phyloP scores from a whole-genome alignment of 2,329 filamentous ascomycete species.

The Boeremia exigua region DNA sequence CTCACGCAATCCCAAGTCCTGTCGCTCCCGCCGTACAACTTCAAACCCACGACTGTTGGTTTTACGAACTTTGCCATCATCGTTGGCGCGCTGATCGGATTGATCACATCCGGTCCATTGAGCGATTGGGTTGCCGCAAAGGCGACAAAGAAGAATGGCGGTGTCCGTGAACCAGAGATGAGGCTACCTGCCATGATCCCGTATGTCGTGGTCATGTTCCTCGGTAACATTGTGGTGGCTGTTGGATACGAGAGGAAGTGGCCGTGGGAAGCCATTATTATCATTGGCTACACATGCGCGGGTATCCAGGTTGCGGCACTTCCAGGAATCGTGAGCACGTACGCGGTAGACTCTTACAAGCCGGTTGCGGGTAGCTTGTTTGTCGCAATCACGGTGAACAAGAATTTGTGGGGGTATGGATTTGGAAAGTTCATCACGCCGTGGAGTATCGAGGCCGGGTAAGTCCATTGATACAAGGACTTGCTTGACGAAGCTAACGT shows the following conservation, averaged over 20 bases:
- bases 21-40: slow-evolving; percentile 62
- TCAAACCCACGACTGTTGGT: slow-evolving; percentile 56
- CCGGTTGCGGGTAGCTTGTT: slow-evolving; percentile 66
- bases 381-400: slow-evolving; percentile 67
- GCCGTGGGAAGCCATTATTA: slow-evolving; percentile 63
- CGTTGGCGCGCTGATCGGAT: slow-evolving; percentile 60
- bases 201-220: slow-evolving; percentile 62
- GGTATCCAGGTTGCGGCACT: slow-evolving; percentile 67
- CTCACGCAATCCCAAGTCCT: slow-evolving; percentile 64
- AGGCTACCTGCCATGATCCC: slow-evolving; percentile 63
- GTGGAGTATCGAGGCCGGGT: slow-evolving; percentile 59
- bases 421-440: slow-evolving; percentile 62
- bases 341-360: slow-evolving; percentile 70
- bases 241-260: slow-evolving; percentile 61
- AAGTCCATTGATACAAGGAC: slow-evolving; percentile 6
- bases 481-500: not conserved
- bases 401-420: slow-evolving; percentile 69
- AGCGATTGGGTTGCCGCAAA: slow-evolving; percentile 63
- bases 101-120: slow-evolving; percentile 62
- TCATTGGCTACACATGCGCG: slow-evolving; percentile 63
- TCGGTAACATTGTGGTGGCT: slow-evolving; percentile 64
- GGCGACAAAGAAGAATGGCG: slow-evolving; percentile 60
- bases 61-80: slow-evolving; percentile 66
- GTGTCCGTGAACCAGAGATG: slow-evolving; percentile 66
- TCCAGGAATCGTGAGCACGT: slow-evolving; percentile 64